These are phyloP conservation scores for Calonectria crousiana DNA, from an alignment of 2,329 filamentous ascomycete genomes.

Conservation along the genomic window DNA sequence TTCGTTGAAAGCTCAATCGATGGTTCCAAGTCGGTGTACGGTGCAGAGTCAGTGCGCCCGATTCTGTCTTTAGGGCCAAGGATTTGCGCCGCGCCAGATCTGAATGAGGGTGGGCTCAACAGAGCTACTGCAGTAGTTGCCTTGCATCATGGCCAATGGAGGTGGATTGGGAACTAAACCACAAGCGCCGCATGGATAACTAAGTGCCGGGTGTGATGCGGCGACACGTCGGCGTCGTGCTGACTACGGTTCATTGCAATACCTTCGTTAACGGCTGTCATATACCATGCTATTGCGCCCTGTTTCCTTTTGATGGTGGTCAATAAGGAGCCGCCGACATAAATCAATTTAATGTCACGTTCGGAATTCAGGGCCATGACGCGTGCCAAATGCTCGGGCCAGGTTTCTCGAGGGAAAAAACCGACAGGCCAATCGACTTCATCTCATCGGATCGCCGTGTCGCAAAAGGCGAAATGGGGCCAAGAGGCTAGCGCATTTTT, in stretches of 20 bases:
- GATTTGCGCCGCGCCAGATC: slow-evolving; percentile 24
- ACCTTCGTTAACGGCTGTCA: neutral
- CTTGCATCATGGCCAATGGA: slow-evolving; percentile 18
- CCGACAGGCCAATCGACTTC: slow-evolving; percentile 25
- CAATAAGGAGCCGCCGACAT: slow-evolving; percentile 7
- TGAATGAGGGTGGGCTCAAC: slow-evolving; percentile 6
- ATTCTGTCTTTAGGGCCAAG: neutral
- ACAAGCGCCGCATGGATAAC: slow-evolving; percentile 21
- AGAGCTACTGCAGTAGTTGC: slow-evolving; percentile 27
- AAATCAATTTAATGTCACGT: neutral
- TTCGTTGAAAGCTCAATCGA: neutral
- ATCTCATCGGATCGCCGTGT: slow-evolving; percentile 36
- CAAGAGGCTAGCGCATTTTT: slow-evolving; percentile 33
- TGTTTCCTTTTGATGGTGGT: neutral
- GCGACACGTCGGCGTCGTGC: slow-evolving; percentile 6
- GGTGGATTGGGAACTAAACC: neutral
- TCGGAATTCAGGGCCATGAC: slow-evolving; percentile 14
- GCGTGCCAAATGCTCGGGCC: slow-evolving; percentile 24
- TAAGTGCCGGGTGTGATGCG: slow-evolving; percentile 23
- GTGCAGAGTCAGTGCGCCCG: slow-evolving; percentile 8
- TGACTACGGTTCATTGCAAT: slow-evolving; percentile 22
- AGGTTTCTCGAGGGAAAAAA: neutral
- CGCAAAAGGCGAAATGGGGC: slow-evolving; percentile 30
- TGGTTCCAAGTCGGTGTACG: slow-evolving; percentile 19
- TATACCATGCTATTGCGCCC: neutral